phyloP scores from a whole-genome alignment of 2,329 filamentous ascomycete species.

The Trichoderma asperellum region DNA sequence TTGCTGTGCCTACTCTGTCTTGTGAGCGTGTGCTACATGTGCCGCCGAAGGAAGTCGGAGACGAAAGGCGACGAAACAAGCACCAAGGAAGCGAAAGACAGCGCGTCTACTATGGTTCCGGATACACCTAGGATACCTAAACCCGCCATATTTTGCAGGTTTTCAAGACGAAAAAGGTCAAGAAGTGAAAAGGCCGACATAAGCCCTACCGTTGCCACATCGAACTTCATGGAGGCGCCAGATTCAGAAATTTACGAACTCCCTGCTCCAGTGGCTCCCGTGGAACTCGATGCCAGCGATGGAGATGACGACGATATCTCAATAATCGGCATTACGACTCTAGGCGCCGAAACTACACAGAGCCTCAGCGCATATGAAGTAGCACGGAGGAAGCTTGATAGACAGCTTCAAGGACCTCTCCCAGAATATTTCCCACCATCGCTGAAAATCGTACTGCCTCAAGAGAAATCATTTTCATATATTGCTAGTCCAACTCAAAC shows the following conservation, averaged over 20 bases:
- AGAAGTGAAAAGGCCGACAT: conserved; percentile 34
- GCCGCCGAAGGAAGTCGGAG: conserved; percentile 40
- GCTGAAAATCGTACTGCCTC: conserved; percentile 35
- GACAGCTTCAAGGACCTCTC: conserved; percentile 55
- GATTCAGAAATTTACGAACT: conserved; percentile 58
- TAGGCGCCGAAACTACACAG: conserved; percentile 47
- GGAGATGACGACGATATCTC: conserved; percentile 44
- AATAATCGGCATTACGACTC: conserved; percentile 46
- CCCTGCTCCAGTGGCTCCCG: conserved; percentile 50
- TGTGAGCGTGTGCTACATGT: conserved; percentile 42
- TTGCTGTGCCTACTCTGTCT: conserved; percentile 38
- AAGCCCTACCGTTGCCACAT: conserved; percentile 35
- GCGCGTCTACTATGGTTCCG: conserved; percentile 40
- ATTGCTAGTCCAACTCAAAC: not conserved
- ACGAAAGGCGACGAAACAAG: conserved; percentile 34
- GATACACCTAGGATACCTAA: conserved; percentile 36
- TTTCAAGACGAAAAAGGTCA: conserved; percentile 45
- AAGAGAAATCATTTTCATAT: conserved; percentile 38
- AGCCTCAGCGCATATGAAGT: conserved; percentile 55
- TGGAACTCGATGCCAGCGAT: conserved; percentile 52
- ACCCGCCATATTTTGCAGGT: conserved; percentile 46
- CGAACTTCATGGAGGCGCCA: conserved; percentile 39
- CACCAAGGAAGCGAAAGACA: conserved; percentile 45
- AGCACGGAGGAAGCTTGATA: conserved; percentile 55
- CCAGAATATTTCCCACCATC: conserved; percentile 54